phyloP scores from a whole-genome alignment of 768 basidiomycete species.

The Hygrocybe coccinea region DNA sequence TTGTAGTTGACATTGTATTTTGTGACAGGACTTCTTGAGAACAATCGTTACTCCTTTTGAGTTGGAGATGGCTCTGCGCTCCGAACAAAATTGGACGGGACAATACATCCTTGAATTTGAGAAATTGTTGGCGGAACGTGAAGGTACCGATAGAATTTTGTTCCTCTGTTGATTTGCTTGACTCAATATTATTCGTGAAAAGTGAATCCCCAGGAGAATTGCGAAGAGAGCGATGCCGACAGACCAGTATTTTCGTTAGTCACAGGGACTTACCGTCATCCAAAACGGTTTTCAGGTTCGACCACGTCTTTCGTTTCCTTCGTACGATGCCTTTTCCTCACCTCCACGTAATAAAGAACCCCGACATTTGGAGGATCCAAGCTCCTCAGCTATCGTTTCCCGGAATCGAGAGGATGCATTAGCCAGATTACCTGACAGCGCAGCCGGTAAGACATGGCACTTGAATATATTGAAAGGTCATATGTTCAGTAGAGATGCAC shows the following conservation, averaged over 20 bases:
- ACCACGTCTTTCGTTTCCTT: conserved; percentile 1
- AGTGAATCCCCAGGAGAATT: conserved; percentile 23
- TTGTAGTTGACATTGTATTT: background rate
- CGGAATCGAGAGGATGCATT: conserved; percentile 63
- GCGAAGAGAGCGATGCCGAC: conserved; percentile 52
- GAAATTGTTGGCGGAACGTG: conserved; percentile 39
- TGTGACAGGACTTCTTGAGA: conserved; percentile 70
- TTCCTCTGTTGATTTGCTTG: background rate
- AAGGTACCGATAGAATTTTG: background rate
- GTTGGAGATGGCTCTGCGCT: conserved; percentile 71
- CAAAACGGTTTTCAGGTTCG: conserved; percentile 55
- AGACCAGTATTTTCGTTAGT: conserved; percentile 79
- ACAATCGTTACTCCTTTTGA: conserved; percentile 96
- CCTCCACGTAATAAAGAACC: background rate
- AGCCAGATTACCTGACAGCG: conserved; percentile 54
- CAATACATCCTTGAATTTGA: conserved; percentile 77
- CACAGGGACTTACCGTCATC: conserved; percentile 80
- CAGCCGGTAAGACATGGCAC: conserved; percentile 50
- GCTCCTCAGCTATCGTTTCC: conserved; percentile 46
- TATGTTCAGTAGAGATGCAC: background rate
- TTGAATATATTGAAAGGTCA: background rate
- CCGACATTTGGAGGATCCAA: conserved; percentile 11
- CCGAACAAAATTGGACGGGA: conserved; percentile 67
- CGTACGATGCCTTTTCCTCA: background rate
- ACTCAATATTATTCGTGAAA: background rate